These are phyloP conservation scores for Cnidoscolus chayamansa DNA, from an alignment of 441 rosid genomes.

Conservation along the genomic window DNA sequence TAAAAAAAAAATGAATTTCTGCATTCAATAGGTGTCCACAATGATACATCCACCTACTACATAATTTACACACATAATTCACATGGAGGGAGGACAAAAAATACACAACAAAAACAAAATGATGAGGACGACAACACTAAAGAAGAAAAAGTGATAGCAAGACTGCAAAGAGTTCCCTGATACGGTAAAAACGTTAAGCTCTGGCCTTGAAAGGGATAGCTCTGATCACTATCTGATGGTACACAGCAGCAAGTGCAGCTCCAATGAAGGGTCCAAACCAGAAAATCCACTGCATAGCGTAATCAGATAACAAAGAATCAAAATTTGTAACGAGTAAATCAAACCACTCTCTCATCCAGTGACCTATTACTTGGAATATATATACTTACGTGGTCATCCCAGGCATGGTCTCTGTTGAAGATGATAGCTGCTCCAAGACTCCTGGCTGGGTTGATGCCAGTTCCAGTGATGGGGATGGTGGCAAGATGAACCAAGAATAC, in stretches of 20 bases:
- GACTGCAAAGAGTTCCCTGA: too few species aligned
- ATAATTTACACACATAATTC: conserved; percentile 41
- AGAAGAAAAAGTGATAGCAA: neutral
- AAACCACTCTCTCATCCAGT: too few species aligned
- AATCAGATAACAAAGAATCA: neutral
- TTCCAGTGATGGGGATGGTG: conserved; percentile 81
- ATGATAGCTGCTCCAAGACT: conserved; percentile 90
- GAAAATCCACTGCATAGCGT: conserved; percentile 68
- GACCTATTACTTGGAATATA: too few species aligned
- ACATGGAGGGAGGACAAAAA: conserved; percentile 6
- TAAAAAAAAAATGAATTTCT: conserved; percentile 19
- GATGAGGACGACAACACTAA: neutral
- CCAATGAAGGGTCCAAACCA: conserved; percentile 96
- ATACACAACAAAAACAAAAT: conserved; percentile 14
- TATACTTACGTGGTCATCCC: conserved; percentile 66
- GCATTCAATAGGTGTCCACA: conserved; percentile 21
- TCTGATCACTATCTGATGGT: conserved; percentile 83
- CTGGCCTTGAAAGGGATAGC: conserved; percentile 84
- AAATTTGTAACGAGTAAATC: neutral
- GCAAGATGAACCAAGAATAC: conserved; percentile 91
- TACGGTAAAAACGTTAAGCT: conserved; percentile 23
- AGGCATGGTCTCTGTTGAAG: conserved; percentile 56
- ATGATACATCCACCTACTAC: conserved; percentile 5
- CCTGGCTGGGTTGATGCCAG: conserved; percentile 88
- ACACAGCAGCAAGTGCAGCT: conserved; percentile 87